A percentile compares a stretch with the other conserved stretches of the same genome.
Evolutionary conservation across 106 monocot species (phyloP).

Genomic region (Chionographis japonica): DNA sequence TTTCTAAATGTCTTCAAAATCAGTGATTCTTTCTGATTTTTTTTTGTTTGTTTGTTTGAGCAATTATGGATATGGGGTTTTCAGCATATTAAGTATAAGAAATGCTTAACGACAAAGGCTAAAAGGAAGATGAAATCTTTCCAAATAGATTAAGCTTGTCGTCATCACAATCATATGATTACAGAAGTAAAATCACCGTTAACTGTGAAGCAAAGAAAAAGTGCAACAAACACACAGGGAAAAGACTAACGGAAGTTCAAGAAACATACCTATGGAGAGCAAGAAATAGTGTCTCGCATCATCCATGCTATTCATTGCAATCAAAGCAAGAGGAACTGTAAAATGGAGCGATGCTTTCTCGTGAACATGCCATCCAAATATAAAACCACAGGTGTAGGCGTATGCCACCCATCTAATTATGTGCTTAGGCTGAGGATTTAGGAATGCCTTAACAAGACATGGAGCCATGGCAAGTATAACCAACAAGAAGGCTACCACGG

Average conservation of each 20-base stretch:
- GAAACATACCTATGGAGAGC: conserved; percentile 71
- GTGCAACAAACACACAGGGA: too few relatives aligned
- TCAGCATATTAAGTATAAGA: too few relatives aligned
- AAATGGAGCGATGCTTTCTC: conserved; percentile 99
- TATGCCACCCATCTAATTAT: conserved; percentile 88
- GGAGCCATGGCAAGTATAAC: conserved; percentile 83
- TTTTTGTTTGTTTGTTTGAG: too few relatives aligned
- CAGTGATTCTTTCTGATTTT: too few relatives aligned
- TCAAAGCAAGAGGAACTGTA: conserved; percentile 72
- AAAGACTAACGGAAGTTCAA: neutral
- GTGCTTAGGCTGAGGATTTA: conserved; percentile 57
- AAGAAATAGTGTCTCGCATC: conserved; percentile 90
- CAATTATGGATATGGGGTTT: too few relatives aligned
- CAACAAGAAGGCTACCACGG: conserved; percentile 58
- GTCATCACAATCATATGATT: too few relatives aligned
- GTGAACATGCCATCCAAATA: conserved; percentile 99
- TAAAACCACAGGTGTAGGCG: conserved; percentile 87
- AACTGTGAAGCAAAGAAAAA: too few relatives aligned
- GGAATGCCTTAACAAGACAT: conserved; percentile 69
- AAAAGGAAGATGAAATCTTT: too few relatives aligned
- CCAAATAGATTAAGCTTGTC: too few relatives aligned
- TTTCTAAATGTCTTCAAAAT: too few relatives aligned
- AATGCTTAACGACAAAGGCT: too few relatives aligned
- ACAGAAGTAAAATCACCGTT: too few relatives aligned
- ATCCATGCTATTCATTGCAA: conserved; percentile 62